Base-by-base conservation (phyloP, 2,329 filamentous ascomycete species). In the Colletotrichum shisoi region DNA sequence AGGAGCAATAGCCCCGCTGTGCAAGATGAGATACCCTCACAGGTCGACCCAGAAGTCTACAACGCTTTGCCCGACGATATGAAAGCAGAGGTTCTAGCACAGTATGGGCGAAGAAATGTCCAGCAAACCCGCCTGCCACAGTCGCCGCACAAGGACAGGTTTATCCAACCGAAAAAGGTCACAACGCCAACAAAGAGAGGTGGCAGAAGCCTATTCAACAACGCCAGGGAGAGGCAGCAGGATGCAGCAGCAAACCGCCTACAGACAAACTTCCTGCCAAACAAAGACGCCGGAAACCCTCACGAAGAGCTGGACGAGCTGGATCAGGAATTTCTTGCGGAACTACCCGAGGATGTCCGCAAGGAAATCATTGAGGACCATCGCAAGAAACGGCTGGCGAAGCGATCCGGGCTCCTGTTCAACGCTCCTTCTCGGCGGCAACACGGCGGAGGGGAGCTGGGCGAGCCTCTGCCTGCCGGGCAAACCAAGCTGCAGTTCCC, bases 11-110 rank as follows among this genome's bases (percentile, higher is more conserved):
- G 79, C 48, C 77, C 77, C 2, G 75, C 72, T 1, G 52, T 73
- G 5, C 46, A 66, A 3, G 73, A 75, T 15, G 77, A 79, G 3
- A 86, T 91, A 31, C 88, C 92, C 34, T 92, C 93, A 0, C 92
- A 96, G 72, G 84, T 98, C 21, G 95, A 99, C 73, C 89, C 88
- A 0, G 92, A 94, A 48, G 91, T 93, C 2, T 90, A 98, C 69
- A 86, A 89, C 48, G 92, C 91, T 1, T 82, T 99, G 0, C 95
- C 95, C 0, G 88, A 91, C 44, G 93, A 97, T 69, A 87, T 99
- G 75, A 91, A 94, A 69, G 87, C 89, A 1, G 95, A 98, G 77
- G 83, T 98, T 0, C 78, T 97, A 9, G 89, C 86, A 3, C 88
- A 90, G 40, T 96, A 97, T 74, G 77, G 80, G 59, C 76, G 76